phyloP scores from a whole-genome alignment of 768 basidiomycete species.

The Lanmaoa rubissima region DNA sequence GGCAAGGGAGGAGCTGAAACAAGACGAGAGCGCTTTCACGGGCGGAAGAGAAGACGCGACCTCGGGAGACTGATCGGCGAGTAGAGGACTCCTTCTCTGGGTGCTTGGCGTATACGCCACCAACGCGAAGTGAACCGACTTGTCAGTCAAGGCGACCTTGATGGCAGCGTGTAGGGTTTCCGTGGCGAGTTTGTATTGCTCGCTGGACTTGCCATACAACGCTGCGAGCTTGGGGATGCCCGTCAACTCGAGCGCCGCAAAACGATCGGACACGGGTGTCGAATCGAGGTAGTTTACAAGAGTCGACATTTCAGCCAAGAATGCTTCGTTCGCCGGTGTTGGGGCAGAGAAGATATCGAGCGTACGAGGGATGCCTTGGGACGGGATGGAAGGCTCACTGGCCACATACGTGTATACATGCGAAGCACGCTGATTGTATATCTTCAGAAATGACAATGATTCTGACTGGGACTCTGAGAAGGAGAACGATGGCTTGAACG shows the following conservation, averaged over 20 bases:
- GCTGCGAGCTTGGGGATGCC: slow-evolving; percentile 48
- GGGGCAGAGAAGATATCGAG: slow-evolving; percentile 43
- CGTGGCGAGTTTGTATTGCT: slow-evolving; percentile 50
- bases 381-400: slow-evolving; percentile 34
- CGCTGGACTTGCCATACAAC: slow-evolving; percentile 48
- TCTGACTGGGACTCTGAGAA: slow-evolving; percentile 32
- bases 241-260: slow-evolving; percentile 62
- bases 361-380: slow-evolving; percentile 31
- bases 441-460: slow-evolving; percentile 51
- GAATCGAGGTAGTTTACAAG: slow-evolving; percentile 51
- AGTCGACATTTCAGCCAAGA: slow-evolving; percentile 43
- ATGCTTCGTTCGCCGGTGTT: slow-evolving; percentile 38
- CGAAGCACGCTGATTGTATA: slow-evolving; percentile 56
- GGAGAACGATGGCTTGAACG: slow-evolving; percentile 49
- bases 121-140: slow-evolving; percentile 48
- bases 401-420: slow-evolving; percentile 57
- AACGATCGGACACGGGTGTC: slow-evolving; percentile 38
- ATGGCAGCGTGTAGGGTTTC: slow-evolving; percentile 49
- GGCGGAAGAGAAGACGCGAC: slow-evolving; percentile 45
- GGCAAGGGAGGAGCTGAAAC: slow-evolving; percentile 50
- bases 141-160: slow-evolving; percentile 38
- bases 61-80: slow-evolving; percentile 44
- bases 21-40: slow-evolving; percentile 58
- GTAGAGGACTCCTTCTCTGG: slow-evolving; percentile 38
- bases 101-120: slow-evolving; percentile 44